Percentiles rank a stretch among this genome's conserved stretches.
Conservation (phyloP, 108 stramenopile species). For the Skeletonema tropicum region DNA sequence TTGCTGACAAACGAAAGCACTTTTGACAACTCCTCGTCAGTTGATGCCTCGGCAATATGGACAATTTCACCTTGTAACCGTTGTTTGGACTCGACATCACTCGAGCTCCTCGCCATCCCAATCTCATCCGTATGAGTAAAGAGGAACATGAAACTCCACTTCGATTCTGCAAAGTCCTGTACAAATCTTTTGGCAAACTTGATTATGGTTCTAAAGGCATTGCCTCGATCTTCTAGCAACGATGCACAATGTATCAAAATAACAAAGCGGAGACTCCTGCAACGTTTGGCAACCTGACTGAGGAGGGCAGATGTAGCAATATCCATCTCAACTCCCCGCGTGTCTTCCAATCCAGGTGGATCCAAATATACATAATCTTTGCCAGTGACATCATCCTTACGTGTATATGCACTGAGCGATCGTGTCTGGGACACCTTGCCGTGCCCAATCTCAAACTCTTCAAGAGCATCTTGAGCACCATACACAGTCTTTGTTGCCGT, state of each 20-base stretch:
- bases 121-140: slow-evolving; percentile 62
- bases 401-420: slow-evolving; percentile 42
- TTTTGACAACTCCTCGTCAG: slow-evolving; percentile 41
- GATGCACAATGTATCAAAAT: slow-evolving; percentile 62
- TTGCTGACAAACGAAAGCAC: slow-evolving; percentile 47
- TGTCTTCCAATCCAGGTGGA: slow-evolving; percentile 67
- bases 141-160: slow-evolving; percentile 61
- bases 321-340: slow-evolving; percentile 59
- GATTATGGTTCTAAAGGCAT: slow-evolving; percentile 55
- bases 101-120: slow-evolving; percentile 17
- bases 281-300: slow-evolving; percentile 56
- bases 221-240: slow-evolving; percentile 65
- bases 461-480: slow-evolving; percentile 52
- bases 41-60: slow-evolving; percentile 42
- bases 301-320: slow-evolving; percentile 65
- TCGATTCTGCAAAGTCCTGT: slow-evolving; percentile 49
- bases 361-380: slow-evolving; percentile 55
- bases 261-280: slow-evolving; percentile 56
- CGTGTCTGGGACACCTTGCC: slow-evolving; percentile 58
- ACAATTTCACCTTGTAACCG: slow-evolving; percentile 54
- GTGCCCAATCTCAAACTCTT: slow-evolving; percentile 64
- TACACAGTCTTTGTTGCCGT: slow-evolving; percentile 44
- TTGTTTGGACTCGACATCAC: neutral
- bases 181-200: slow-evolving; percentile 60
- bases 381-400: neutral